Evolutionary conservation across 2,329 filamentous ascomycete species (phyloP), one percentile per base, ranked within the genome.

Genomic region (Trichophyton mentagrophytes): DNA sequence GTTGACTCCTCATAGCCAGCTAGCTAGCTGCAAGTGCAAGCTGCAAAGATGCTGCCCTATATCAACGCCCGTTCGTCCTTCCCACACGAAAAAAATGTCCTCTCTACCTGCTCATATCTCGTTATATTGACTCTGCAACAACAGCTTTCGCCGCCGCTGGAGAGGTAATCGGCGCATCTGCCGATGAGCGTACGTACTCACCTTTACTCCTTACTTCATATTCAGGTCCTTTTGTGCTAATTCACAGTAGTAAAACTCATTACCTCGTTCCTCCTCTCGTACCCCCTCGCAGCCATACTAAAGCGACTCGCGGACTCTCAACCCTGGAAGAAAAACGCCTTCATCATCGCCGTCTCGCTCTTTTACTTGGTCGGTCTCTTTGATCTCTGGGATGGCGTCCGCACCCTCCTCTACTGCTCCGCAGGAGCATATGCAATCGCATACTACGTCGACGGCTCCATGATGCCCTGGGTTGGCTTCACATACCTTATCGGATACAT

Each of bases 401-500:
- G 82, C 44, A 96, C 91, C 1, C 77, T 99, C 44, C 72, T 88
- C 62, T 85, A 95, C 70, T 90, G 89, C 70, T 85, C 92, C 0
- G 82, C 81, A 17, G 91, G 85, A 57, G 84, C 89, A 58, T 99
- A 96, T 71, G 78, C 81, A 65, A 93, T 99, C 67, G 88, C 92
- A 59, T 84, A 87, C 66, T 91, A 85, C 71, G 78, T 97, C 51
- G 82, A 90, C 66, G 91, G 90, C 20, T 89, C 90, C 0, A 89
- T 92, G 71, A 99, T 99, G 93, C 93, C 93, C 77, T 99, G 93
- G 93, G 80, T 96, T 57, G 90, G 85, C 62, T 99, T 99, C 73
- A 79, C 89, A 57, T 96, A 95, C 70, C 78, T 96, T 61, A 97
- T 99, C 92, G 86, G 86, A 60, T 92, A 99, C 75, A 89, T 97